A percentile compares a stretch with the other conserved stretches of the same genome.
Evolutionary conservation across 2,329 filamentous ascomycete species (phyloP).

Genomic region (Leptographium galeiforme): DNA sequence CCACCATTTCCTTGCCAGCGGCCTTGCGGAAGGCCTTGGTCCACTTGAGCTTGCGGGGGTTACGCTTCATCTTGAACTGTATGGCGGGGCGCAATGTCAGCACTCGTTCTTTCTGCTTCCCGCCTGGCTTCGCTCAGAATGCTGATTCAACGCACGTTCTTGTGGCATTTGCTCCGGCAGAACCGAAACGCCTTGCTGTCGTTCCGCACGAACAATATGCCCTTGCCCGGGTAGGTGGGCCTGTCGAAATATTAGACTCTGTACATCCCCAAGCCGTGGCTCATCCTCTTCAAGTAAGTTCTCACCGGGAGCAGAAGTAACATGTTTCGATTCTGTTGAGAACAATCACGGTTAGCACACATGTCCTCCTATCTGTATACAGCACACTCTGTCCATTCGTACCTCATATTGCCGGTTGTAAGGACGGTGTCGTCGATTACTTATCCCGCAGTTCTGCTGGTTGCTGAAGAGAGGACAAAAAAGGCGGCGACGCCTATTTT

Average conservation of each 20-base stretch:
- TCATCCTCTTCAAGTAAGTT: not conserved
- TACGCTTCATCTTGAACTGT: conserved; percentile 93
- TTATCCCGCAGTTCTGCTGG: not conserved
- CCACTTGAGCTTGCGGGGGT: conserved; percentile 94
- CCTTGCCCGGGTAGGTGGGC: conserved; percentile 41
- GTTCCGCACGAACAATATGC: conserved; percentile 39
- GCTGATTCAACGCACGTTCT: conserved; percentile 30
- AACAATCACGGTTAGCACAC: not conserved
- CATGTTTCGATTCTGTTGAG: conserved; percentile 45
- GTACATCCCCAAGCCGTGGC: conserved; percentile 31
- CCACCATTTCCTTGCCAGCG: conserved; percentile 76
- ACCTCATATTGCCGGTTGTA: conserved; percentile 8
- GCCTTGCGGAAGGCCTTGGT: conserved; percentile 84
- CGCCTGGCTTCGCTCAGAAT: not conserved
- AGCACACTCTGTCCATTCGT: not conserved
- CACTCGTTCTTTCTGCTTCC: not conserved
- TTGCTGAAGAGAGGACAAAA: conserved; percentile 2
- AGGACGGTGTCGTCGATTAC: not conserved
- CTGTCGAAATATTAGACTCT: conserved; percentile 20
- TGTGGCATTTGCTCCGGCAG: conserved; percentile 47
- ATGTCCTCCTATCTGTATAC: not conserved
- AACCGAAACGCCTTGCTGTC: conserved; percentile 43
- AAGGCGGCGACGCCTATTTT: conserved; percentile 9
- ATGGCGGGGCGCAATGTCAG: not conserved
- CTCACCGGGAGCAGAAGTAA: conserved; percentile 54